Evolutionary conservation across 345 rosid species (phyloP).

Genomic region (Rhizophora apiculata): DNA sequence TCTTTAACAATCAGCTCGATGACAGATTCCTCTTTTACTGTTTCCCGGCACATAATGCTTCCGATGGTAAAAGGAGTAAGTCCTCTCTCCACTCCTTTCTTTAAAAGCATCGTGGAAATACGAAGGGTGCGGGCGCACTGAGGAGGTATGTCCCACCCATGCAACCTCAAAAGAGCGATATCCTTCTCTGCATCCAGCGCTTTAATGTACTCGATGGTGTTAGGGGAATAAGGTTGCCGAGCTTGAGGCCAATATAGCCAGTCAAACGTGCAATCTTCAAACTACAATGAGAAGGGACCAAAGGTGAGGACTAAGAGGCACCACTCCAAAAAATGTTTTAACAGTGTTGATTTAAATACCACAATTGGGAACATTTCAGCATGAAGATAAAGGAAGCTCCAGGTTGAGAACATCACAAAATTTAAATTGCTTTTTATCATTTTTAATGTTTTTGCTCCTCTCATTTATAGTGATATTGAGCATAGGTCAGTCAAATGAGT

Average conservation of each 20-base stretch:
- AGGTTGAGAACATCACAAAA: too few relatives aligned
- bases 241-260: constrained; percentile 98
- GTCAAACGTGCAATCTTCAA: constrained; percentile 89
- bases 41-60: constrained; percentile 75
- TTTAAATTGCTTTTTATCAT: too few relatives aligned
- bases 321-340: not conserved
- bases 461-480: too few relatives aligned
- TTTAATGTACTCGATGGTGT: constrained; percentile 54
- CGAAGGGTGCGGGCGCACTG: constrained; percentile 46
- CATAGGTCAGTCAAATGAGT: too few relatives aligned
- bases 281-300: constrained; percentile 38
- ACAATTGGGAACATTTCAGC: too few relatives aligned
- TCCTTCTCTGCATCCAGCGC: constrained; percentile 62
- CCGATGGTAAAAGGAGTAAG: constrained; percentile 69
- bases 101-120: constrained; percentile 78
- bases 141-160: constrained; percentile 70
- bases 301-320: constrained; percentile 9
- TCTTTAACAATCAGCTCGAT: constrained; percentile 63
- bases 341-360: too few relatives aligned
- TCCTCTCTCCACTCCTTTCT: constrained; percentile 70
- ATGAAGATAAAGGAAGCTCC: too few relatives aligned
- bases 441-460: too few relatives aligned
- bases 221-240: constrained; percentile 52
- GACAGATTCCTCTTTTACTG: constrained; percentile 48
- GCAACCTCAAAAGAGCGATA: constrained; percentile 53